These are phyloP conservation scores for Thymus quinquecostatus DNA, from an alignment of 257 asterid genomes.

Conservation along the genomic window DNA sequence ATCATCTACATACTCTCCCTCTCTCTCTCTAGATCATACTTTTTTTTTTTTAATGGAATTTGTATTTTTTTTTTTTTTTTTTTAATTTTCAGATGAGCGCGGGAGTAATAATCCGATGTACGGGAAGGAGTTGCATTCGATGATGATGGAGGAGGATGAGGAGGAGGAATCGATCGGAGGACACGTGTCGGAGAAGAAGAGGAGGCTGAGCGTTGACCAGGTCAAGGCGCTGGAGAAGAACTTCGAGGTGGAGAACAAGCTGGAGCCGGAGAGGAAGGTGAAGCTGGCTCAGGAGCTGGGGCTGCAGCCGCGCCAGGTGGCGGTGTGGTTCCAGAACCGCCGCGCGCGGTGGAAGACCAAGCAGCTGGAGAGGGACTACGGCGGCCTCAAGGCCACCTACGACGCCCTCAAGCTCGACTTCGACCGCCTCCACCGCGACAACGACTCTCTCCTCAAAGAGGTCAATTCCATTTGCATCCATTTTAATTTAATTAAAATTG, in stretches of 20 bases:
- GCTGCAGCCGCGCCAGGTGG: conserved; percentile 93
- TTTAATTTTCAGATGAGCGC: conserved; percentile 45
- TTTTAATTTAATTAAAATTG: no score
- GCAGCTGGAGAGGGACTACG: conserved; percentile 86
- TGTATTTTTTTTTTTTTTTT: neutral
- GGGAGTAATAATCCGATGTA: conserved; percentile 37
- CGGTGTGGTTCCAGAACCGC: conserved; percentile 98
- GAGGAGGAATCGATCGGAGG: conserved; percentile 64
- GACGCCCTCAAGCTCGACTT: conserved; percentile 66
- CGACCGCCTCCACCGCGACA: conserved; percentile 61
- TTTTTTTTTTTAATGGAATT: neutral
- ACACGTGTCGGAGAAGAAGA: conserved; percentile 66
- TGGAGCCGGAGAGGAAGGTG: conserved; percentile 89
- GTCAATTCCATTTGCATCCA: conserved; percentile 18
- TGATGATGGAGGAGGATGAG: conserved; percentile 78
- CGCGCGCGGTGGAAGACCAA: conserved; percentile 97
- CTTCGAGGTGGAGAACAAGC: conserved; percentile 93
- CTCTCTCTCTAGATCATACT: neutral
- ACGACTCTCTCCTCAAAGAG: conserved; percentile 68
- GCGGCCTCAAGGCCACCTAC: conserved; percentile 66
- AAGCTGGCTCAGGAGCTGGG: conserved; percentile 89
- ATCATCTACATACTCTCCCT: neutral
- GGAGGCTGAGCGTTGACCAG: conserved; percentile 75
- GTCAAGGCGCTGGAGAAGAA: conserved; percentile 93
- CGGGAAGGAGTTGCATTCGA: conserved; percentile 64